Evolutionary conservation across 2,329 filamentous ascomycete genomes (phyloP).

Genomic region (Polychaeton citri): DNA sequence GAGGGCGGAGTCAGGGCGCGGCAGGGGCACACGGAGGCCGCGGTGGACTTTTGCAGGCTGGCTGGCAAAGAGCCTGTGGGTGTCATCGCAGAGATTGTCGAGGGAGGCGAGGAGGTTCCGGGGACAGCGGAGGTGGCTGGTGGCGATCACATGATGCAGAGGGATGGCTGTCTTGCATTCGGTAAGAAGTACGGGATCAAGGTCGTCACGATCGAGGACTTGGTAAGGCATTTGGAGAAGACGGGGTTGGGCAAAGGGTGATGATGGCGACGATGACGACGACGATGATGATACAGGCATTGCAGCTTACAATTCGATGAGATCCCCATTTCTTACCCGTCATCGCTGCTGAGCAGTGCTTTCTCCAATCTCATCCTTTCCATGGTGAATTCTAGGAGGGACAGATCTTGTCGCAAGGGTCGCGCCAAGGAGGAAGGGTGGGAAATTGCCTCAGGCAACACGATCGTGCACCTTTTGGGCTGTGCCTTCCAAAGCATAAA

Average conservation of each 20-base stretch:
- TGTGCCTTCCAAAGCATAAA: too few relatives aligned
- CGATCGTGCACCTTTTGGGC: too few relatives aligned
- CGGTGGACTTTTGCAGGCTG: slow-evolving; percentile 75
- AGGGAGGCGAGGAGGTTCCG: slow-evolving; percentile 61
- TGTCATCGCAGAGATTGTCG: slow-evolving; percentile 85
- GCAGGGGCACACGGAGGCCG: slow-evolving; percentile 84
- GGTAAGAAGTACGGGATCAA: slow-evolving; percentile 78
- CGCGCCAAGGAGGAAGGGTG: too few relatives aligned
- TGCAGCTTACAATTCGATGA: too few relatives aligned
- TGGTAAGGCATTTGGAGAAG: slow-evolving; percentile 68
- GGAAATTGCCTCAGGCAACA: too few relatives aligned
- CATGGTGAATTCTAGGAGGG: too few relatives aligned
- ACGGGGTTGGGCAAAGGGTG: slow-evolving; percentile 33
- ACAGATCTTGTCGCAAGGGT: too few relatives aligned
- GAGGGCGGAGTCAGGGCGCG: slow-evolving; percentile 70
- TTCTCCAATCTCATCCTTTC: too few relatives aligned
- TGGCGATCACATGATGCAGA: slow-evolving; percentile 74
- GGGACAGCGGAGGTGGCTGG: slow-evolving; percentile 53
- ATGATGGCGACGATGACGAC: too few relatives aligned
- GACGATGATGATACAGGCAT: too few relatives aligned
- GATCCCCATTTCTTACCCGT: too few relatives aligned
- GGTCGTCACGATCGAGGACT: slow-evolving; percentile 88
- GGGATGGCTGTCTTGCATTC: slow-evolving; percentile 79
- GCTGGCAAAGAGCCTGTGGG: slow-evolving; percentile 65
- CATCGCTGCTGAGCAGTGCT: too few relatives aligned